A percentile compares a stretch with the other conserved stretches of the same genome.
phyloP scores from a whole-genome alignment of 192 early-diverging fungal species.

The Rhizophagus prolifer region DNA sequence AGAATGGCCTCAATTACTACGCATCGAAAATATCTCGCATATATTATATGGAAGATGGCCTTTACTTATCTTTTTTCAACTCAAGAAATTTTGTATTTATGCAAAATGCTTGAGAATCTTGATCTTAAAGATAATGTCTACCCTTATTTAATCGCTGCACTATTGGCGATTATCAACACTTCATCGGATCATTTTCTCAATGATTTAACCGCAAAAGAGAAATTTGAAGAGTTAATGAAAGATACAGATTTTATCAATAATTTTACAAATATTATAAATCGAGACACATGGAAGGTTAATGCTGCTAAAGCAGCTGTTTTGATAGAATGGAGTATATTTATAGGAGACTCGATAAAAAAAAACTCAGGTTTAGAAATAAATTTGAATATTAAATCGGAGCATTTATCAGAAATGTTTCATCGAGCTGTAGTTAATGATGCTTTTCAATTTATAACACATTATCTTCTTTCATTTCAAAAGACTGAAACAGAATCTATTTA shows the following conservation, averaged over 20 bases:
- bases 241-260: constrained; percentile 38
- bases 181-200: constrained; percentile 39
- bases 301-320: constrained; percentile 43
- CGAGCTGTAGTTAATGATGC: constrained; percentile 52
- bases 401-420: constrained; percentile 52
- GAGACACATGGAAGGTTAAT: constrained; percentile 35
- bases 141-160: constrained; percentile 37
- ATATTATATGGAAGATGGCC: constrained; percentile 44
- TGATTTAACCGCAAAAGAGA: constrained; percentile 26
- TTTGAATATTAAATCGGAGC: constrained; percentile 42
- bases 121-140: constrained; percentile 35
- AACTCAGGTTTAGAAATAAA: constrained; percentile 45
- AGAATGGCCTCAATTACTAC: constrained; percentile 42
- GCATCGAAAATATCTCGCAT: constrained; percentile 43
- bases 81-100: constrained; percentile 36
- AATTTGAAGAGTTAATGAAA: constrained; percentile 35
- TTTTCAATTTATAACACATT: constrained; percentile 65
- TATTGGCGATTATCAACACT: constrained; percentile 45
- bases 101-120: constrained; percentile 37
- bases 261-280: constrained; percentile 32
- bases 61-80: constrained; percentile 40
- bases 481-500: constrained; percentile 2
- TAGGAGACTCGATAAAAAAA: constrained; percentile 47
- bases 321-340: constrained; percentile 64
- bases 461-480: constrained; percentile 55